These are phyloP conservation scores for Fusarium mundagurra DNA, from an alignment of 2,329 filamentous ascomycete genomes.

Conservation along the genomic window DNA sequence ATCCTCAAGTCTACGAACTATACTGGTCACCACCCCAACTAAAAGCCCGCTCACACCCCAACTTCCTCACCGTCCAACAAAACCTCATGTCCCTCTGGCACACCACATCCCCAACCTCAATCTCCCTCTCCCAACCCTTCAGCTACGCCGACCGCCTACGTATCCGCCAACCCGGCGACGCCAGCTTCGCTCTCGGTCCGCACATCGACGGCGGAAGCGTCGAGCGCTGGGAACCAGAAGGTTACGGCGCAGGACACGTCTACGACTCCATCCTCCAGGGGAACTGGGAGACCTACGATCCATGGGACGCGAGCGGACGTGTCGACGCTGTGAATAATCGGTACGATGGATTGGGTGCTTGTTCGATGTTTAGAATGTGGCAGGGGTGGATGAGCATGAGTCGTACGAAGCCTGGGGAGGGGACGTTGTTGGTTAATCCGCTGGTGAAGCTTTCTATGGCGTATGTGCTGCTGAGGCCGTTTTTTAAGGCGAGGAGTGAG, in stretches of 20 bases:
- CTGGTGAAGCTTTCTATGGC: constrained; percentile 78
- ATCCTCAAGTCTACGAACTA: constrained; percentile 77
- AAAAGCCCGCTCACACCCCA: constrained; percentile 72
- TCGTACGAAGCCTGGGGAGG: constrained; percentile 75
- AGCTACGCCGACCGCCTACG: constrained; percentile 77
- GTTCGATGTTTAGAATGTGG: constrained; percentile 86
- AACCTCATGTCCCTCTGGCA: constrained; percentile 71
- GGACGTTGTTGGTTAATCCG: constrained; percentile 85
- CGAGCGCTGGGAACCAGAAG: constrained; percentile 77
- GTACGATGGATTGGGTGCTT: constrained; percentile 84
- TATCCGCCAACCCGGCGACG: constrained; percentile 77
- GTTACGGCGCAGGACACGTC: constrained; percentile 73
- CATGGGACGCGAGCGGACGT: constrained; percentile 80
- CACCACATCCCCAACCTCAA: constrained; percentile 56
- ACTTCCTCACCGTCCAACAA: constrained; percentile 68
- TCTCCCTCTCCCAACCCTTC: constrained; percentile 65
- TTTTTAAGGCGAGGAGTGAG: constrained; percentile 70
- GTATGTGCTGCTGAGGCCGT: constrained; percentile 84
- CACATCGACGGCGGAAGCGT: constrained; percentile 79
- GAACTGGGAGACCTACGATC: constrained; percentile 82
- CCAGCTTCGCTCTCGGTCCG: constrained; percentile 75
- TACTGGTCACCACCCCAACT: constrained; percentile 79
- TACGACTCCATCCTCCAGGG: constrained; percentile 80
- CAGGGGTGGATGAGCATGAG: constrained; percentile 91
- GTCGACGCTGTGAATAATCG: constrained; percentile 76